Base-by-base conservation (phyloP, 306 rosid genomes). In the Cicer cuneatum region DNA sequence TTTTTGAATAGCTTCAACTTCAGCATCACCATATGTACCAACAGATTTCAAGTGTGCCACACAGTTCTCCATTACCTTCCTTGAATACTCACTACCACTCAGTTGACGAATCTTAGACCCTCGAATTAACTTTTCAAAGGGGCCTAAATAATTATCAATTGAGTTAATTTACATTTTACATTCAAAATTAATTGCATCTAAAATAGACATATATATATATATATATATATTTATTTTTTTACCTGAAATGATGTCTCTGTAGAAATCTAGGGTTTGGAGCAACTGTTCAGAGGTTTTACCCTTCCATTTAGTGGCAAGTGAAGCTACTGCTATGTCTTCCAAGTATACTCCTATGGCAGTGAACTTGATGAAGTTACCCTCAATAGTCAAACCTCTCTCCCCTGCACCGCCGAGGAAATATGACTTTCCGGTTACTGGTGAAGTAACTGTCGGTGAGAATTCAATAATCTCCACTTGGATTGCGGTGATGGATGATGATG, bases 271-370 rank as follows among this genome's bases (percentile, higher is more conserved):
- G 63, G 92, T 75, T 2, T 86, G 78, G 2, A 46, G n/a, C 78
- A 91, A 35, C 49, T 89, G 84, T 46, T 82, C 51, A 0, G 82
- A 78, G 12, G 62, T 52, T 83, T 87, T 89, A 4, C 90, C 94
- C 47, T 77, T 85, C 98, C 98, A 91, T 73, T 87, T 93, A 0
- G 53, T 41, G 66, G 97, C 77, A 0, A 93, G 91, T 37, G 68
- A 80, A 16, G 84, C 62, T 49, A 89, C 84, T 13, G 91, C 92
- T 33, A 37, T 73, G 13, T 83, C 86, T 83, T 93, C 98, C 77
- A 93, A 61, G 56, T 93, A 93, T 3, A 93, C 90, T 1, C 90
- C 97, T 5, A 93, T 93, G 72, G 84, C 87, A 6, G 98, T 91
- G 89, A 93, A 84, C 83, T 91, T 89, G 6, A 88, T 86, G 69